Percentiles rank a stretch among this genome's conserved stretches.
These are phyloP conservation scores for Colletotrichum gloeosporioides DNA, from an alignment of 2,329 filamentous ascomycete genomes.

Conservation along the genomic window DNA sequence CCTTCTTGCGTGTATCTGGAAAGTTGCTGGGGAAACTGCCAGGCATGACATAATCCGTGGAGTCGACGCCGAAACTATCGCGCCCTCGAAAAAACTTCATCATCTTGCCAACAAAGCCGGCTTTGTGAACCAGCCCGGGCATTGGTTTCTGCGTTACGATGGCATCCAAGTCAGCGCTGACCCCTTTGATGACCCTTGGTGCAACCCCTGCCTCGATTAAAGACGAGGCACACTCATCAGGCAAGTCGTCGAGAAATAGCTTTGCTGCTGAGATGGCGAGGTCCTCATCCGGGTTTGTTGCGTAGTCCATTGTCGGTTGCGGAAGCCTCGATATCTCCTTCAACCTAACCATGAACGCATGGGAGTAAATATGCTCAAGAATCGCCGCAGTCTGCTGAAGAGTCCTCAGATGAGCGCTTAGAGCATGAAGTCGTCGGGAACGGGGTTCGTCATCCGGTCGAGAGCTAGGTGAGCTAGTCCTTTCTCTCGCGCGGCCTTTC, in stretches of 20 bases:
- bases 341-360: slow-evolving; percentile 1
- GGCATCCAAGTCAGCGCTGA: slow-evolving; percentile 8
- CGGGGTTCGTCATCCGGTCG: background rate
- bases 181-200: background rate
- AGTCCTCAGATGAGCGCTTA: background rate
- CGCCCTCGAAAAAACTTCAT: slow-evolving; percentile 11
- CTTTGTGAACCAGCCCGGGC: slow-evolving; percentile 9
- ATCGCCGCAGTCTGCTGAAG: slow-evolving; percentile 5
- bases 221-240: background rate
- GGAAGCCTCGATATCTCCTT: background rate
- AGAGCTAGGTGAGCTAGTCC: background rate
- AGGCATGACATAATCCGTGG: background rate
- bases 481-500: background rate
- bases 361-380: slow-evolving; percentile 17
- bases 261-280: background rate
- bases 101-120: slow-evolving; percentile 15
- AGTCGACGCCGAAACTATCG: slow-evolving; percentile 9
- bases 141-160: slow-evolving; percentile 6
- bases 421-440: background rate
- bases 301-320: slow-evolving; percentile 7
- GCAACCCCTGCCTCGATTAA: slow-evolving; percentile 2
- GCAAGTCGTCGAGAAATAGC: slow-evolving; percentile 1
- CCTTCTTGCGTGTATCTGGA: background rate
- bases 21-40: slow-evolving; percentile 12
- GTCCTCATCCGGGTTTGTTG: background rate